These are phyloP conservation scores for Arabidopsis hybrid DNA, from an alignment of 441 rosid species.

Conservation along the genomic window DNA sequence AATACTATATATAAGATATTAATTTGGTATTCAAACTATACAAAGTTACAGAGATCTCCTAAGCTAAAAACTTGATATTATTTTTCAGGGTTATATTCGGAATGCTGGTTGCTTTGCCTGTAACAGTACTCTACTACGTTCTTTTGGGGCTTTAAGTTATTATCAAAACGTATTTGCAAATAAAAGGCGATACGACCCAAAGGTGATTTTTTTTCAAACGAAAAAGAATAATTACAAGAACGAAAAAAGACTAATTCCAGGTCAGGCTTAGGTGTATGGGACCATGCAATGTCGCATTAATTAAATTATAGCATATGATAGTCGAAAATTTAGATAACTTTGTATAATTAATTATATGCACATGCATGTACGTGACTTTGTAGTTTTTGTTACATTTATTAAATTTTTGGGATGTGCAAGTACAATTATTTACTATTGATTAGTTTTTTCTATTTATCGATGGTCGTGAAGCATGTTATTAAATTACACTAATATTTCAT, in stretches of 20 bases:
- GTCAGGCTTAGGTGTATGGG: slow-evolving; percentile 47
- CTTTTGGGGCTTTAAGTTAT: slow-evolving; percentile 68
- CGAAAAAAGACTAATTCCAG: slow-evolving; percentile 31
- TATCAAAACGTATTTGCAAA: slow-evolving; percentile 11
- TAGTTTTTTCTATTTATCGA: background rate
- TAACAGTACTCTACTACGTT: slow-evolving; percentile 77
- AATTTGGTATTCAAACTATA: background rate
- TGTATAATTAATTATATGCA: slow-evolving; percentile 43
- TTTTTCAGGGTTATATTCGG: slow-evolving; percentile 81
- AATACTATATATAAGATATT: background rate
- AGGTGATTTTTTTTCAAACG: too few relatives aligned
- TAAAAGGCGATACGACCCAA: too few relatives aligned
- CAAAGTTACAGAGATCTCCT: background rate
- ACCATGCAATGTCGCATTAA: slow-evolving; percentile 42
- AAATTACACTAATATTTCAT: slow-evolving; percentile 17
- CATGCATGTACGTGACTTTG: slow-evolving; percentile 49
- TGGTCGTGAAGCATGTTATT: slow-evolving; percentile 23
- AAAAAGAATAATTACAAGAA: background rate
- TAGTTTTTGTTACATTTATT: slow-evolving; percentile 42
- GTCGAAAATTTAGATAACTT: slow-evolving; percentile 33
- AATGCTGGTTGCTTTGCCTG: slow-evolving; percentile 87
- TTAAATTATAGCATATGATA: slow-evolving; percentile 36
- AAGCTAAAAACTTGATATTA: background rate
- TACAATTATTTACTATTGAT: slow-evolving; percentile 2
- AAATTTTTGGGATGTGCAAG: slow-evolving; percentile 42